Conservation (phyloP, 1,284 basidiomycete genomes). For the Trichosporon ovoides region DNA sequence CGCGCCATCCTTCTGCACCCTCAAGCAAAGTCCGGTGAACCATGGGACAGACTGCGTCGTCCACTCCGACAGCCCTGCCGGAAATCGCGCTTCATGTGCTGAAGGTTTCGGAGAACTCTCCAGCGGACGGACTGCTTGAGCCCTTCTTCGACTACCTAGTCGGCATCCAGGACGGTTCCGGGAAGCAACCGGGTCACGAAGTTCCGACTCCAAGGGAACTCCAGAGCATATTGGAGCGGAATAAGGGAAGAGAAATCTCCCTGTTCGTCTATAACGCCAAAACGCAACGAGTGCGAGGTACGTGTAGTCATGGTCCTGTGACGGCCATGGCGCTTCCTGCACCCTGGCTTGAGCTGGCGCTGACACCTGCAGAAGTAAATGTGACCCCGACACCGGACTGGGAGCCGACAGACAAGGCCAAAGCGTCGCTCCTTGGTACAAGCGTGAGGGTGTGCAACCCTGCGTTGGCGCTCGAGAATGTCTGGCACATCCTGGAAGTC, state of each 20-base stretch:
- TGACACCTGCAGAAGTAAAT: conserved; percentile 60
- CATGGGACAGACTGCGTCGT: conserved; percentile 45
- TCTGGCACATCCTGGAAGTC: conserved; percentile 98
- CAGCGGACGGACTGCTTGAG: conserved; percentile 80
- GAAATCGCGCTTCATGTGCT: conserved; percentile 71
- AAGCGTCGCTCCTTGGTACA: conserved; percentile 73
- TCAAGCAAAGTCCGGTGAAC: too few relatives aligned
- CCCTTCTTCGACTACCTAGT: conserved; percentile 97
- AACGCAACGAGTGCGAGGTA: conserved; percentile 73
- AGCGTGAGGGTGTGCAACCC: conserved; percentile 88
- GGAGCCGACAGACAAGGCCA: conserved; percentile 56
- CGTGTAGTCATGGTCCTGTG: conserved; percentile 29
- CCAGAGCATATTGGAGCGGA: conserved; percentile 74
- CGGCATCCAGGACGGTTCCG: conserved; percentile 63
- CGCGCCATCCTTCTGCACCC: too few relatives aligned
- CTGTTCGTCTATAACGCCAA: conserved; percentile 90
- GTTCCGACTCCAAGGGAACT: conserved; percentile 67
- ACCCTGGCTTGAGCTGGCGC: neutral
- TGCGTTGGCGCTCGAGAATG: conserved; percentile 78
- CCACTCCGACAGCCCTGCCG: conserved; percentile 39
- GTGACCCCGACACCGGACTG: conserved; percentile 79
- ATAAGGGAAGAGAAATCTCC: conserved; percentile 73
- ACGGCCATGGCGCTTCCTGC: neutral
- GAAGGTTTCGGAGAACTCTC: conserved; percentile 78
- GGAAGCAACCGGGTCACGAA: conserved; percentile 10